Evolutionary conservation across 192 early-diverging fungal species (phyloP), one percentile per base, ranked within the genome.

Genomic region (Entomortierella parvispora): DNA sequence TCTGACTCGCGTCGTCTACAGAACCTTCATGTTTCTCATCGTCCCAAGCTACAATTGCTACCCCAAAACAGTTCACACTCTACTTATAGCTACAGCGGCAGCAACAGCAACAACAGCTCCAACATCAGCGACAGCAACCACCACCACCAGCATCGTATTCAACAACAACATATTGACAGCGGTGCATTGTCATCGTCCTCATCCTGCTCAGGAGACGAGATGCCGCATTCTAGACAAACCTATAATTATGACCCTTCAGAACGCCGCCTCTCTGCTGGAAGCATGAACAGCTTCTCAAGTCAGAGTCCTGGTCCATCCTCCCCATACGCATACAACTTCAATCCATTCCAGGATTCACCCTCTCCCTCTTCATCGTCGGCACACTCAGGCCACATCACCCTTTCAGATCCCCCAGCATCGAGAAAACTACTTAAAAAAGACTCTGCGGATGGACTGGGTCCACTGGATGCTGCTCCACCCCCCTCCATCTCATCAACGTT

Each of bases 181-280:
- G 31, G 34, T 1, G 54, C n/a, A 17, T 32, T 34, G 31, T 29
- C 31, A 10, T 56, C 54, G 7, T 56, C 54, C 25, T 68, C 55
- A 11, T 65, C 54, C 23, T 55, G 52, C 23, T 66, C 64, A 1
- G 64, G 64, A 2, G 66, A 68, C 22, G 47, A 62, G 46, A 62
- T 49, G 18, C 32, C 20, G 46, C 28, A 34, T n/a, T 3, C 28
- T 1, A 4, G 31, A 29, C 60, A 29, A 2, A 14, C 31, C 11
- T 17, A 46, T 5, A n/a, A 25, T 17, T 18, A 31, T 34, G 14
- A 28, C 17, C 50, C 17, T 2, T 2, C n/a, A 9, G 28, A 61
- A 34, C 68, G 68, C 18, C 68, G 68, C 7, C 46, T 61, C 37
- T 69, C 68, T 40, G 49, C 28, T 5, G 44, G 68, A 26, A 69